Evolutionary conservation across 495 filamentous ascomycete species (phyloP).

Genomic region (Penicillium macrosclerotiorum): DNA sequence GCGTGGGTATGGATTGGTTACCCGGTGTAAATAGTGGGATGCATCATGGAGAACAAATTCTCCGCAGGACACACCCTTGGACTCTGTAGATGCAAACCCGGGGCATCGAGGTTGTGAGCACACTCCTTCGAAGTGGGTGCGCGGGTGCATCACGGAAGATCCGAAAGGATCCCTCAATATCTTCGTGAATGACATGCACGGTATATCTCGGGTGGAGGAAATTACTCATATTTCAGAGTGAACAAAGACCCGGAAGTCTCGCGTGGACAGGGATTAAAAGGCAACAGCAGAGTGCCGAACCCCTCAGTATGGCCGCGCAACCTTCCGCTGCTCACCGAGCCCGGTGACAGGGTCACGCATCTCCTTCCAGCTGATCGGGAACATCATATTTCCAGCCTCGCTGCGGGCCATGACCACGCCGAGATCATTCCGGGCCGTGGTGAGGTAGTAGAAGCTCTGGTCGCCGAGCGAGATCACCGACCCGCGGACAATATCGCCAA

Average conservation of each 20-base stretch:
- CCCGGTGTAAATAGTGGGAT: too few relatives aligned
- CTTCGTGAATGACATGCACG: too few relatives aligned
- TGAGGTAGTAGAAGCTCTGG: slow-evolving; percentile 89
- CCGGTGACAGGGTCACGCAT: slow-evolving; percentile 84
- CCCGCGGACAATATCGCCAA: slow-evolving; percentile 89
- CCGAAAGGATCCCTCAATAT: too few relatives aligned
- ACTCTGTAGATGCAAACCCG: too few relatives aligned
- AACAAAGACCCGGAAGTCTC: neutral
- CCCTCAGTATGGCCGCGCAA: slow-evolving; percentile 83
- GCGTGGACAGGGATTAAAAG: neutral
- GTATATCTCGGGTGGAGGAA: too few relatives aligned
- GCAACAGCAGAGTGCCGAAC: too few relatives aligned
- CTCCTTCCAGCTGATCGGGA: slow-evolving; percentile 91
- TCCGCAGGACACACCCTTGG: too few relatives aligned
- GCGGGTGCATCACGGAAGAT: too few relatives aligned
- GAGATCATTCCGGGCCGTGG: slow-evolving; percentile 83
- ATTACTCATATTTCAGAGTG: neutral
- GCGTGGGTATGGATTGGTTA: too few relatives aligned
- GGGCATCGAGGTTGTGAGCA: too few relatives aligned
- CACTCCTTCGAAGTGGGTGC: too few relatives aligned
- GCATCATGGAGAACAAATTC: too few relatives aligned
- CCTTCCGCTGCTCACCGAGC: slow-evolving; percentile 76
- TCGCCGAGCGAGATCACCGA: slow-evolving; percentile 90
- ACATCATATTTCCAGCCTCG: slow-evolving; percentile 84
- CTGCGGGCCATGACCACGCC: slow-evolving; percentile 94